Percentiles rank a stretch among this genome's conserved stretches.
Conservation (phyloP, 2,329 filamentous ascomycete genomes). For the Ophiostoma sp. region DNA sequence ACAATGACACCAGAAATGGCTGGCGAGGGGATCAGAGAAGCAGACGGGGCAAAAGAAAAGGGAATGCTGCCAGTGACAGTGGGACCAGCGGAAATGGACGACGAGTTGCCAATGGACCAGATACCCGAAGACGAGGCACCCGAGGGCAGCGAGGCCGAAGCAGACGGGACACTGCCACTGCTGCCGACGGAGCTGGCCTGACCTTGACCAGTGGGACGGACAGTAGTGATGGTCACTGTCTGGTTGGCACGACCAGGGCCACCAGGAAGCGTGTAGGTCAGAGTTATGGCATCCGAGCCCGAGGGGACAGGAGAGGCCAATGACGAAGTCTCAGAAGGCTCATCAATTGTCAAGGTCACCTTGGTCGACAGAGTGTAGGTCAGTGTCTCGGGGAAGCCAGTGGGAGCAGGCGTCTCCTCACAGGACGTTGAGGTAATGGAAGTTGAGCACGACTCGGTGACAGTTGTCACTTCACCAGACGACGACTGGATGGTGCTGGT, state of each 20-base stretch:
- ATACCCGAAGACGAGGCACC: neutral
- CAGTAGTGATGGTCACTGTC: conserved; percentile 26
- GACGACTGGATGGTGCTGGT: neutral
- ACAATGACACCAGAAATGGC: neutral
- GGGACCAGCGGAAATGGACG: neutral
- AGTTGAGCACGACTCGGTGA: neutral
- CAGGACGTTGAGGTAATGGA: neutral
- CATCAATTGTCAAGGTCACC: conserved; percentile 16
- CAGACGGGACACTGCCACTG: neutral
- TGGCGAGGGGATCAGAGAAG: neutral
- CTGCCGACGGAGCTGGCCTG: neutral
- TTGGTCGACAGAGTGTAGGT: conserved; percentile 22
- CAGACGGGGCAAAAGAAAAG: neutral
- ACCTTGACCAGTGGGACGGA: neutral
- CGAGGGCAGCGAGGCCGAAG: neutral
- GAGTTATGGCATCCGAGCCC: conserved; percentile 25
- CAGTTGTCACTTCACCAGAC: neutral
- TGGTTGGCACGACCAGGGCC: conserved; percentile 9
- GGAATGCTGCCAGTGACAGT: neutral
- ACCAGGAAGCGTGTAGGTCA: conserved; percentile 33
- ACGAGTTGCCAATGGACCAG: neutral
- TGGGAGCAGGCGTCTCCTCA: neutral
- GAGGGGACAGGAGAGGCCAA: conserved; percentile 5
- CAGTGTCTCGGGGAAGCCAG: conserved; percentile 18
- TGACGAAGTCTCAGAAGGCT: neutral